Percentiles rank a stretch among this genome's conserved stretches.
Conservation (phyloP, 1,284 basidiomycete genomes). For the Irpex sp. region DNA sequence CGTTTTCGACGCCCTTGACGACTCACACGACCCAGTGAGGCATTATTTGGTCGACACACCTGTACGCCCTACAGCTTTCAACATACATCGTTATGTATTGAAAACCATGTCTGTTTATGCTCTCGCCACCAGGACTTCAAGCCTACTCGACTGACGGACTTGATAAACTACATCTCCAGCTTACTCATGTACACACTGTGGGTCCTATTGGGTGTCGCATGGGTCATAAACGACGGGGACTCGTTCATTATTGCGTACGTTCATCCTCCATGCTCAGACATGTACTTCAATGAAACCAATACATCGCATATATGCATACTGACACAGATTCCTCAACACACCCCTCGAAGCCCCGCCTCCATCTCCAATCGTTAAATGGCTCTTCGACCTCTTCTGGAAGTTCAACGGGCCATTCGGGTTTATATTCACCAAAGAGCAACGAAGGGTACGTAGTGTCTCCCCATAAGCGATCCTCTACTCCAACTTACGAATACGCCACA, state of each 20-base stretch:
- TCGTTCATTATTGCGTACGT: background rate
- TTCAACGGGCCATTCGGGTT: background rate
- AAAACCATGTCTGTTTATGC: too few species aligned
- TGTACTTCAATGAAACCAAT: background rate
- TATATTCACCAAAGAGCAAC: background rate
- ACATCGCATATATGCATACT: background rate
- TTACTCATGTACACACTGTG: background rate
- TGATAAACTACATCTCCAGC: background rate
- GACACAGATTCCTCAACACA: background rate
- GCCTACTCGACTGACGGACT: background rate
- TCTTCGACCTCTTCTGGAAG: background rate
- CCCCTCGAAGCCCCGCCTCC: background rate
- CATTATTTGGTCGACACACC: background rate
- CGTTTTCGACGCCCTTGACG: background rate
- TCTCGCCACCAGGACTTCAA: background rate
- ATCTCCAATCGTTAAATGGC: background rate
- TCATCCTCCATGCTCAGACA: background rate
- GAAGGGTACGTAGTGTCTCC: background rate
- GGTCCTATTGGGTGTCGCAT: background rate
- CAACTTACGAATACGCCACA: background rate
- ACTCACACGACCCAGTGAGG: slow-evolving; percentile 1
- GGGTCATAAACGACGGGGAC: background rate
- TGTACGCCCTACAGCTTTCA: background rate
- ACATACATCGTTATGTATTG: too few species aligned
- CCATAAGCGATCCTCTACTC: background rate